Evolutionary conservation across 2,329 filamentous ascomycete genomes (phyloP).

Genomic region (Stagonosporopsis tanaceti): DNA sequence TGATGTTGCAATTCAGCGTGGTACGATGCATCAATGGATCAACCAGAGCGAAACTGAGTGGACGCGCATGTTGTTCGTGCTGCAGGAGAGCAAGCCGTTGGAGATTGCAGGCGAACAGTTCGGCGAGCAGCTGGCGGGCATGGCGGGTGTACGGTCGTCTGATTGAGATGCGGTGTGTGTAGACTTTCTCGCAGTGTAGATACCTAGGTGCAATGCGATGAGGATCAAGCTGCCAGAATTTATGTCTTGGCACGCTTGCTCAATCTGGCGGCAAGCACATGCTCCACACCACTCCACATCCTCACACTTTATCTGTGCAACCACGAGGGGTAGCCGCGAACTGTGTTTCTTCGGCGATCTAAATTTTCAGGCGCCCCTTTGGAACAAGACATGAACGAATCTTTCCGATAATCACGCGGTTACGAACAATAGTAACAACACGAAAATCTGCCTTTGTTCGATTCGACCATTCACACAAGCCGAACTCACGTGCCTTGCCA

Average conservation of each 20-base stretch:
- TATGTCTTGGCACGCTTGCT: conserved; percentile 14
- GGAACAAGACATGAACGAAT: conserved; percentile 16
- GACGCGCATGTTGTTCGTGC: conserved; percentile 49
- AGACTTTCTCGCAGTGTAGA: not conserved
- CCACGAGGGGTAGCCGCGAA: conserved; percentile 1
- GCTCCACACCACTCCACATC: conserved; percentile 14
- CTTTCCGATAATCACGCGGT: conserved; percentile 17
- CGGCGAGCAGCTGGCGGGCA: conserved; percentile 46
- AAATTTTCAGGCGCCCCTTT: not conserved
- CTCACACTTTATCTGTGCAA: conserved; percentile 12
- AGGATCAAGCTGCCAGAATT: not conserved
- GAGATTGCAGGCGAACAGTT: conserved; percentile 41
- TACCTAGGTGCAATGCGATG: not conserved
- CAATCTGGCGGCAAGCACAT: conserved; percentile 14
- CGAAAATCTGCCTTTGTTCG: conserved; percentile 35
- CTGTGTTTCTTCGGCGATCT: not conserved
- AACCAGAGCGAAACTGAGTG: conserved; percentile 46
- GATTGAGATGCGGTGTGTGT: conserved; percentile 26
- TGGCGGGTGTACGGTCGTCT: conserved; percentile 48
- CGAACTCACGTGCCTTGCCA: conserved; percentile 17
- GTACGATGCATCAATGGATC: conserved; percentile 53
- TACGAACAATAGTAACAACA: conserved; percentile 41
- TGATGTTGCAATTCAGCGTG: conserved; percentile 50
- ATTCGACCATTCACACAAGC: conserved; percentile 30
- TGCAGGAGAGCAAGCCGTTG: conserved; percentile 48